phyloP scores from a whole-genome alignment of 2,329 filamentous ascomycete species.

The Cercospora sojina region DNA sequence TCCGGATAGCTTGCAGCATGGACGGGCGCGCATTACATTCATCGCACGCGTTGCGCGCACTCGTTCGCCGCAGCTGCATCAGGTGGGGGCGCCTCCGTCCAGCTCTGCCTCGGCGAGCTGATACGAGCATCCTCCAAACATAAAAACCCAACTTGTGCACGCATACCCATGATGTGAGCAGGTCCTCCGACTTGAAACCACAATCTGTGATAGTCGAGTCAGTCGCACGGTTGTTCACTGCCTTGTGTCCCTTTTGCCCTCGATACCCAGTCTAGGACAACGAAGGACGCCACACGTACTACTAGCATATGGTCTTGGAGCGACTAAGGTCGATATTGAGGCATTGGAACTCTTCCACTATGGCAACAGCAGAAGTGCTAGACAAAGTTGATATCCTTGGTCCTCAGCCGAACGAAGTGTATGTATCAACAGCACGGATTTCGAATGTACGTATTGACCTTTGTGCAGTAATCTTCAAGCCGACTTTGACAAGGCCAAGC shows the following conservation, averaged over 20 bases:
- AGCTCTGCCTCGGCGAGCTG: not conserved
- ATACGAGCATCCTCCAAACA: not conserved
- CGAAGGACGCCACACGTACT: not conserved
- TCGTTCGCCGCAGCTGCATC: not conserved
- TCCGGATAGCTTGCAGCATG: not conserved
- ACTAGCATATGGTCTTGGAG: not conserved
- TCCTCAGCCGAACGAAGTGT: slow-evolving; percentile 20
- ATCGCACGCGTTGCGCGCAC: not conserved
- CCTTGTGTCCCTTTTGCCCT: not conserved
- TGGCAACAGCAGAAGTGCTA: slow-evolving; percentile 25
- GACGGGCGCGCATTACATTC: not conserved
- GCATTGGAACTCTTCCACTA: not conserved
- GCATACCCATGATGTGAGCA: not conserved
- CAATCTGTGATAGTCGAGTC: not conserved
- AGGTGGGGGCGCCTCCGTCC: not conserved
- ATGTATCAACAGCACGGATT: not conserved
- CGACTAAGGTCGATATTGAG: not conserved
- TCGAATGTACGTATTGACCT: not conserved
- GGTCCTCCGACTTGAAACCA: not conserved
- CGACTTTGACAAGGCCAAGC: slow-evolving; percentile 22
- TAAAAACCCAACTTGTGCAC: not conserved
- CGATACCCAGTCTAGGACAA: not conserved
- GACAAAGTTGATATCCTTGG: slow-evolving; percentile 23
- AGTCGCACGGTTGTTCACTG: not conserved
- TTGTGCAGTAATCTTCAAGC: slow-evolving; percentile 17